phyloP scores from a whole-genome alignment of 768 basidiomycete species.

The Suillus weaverae region DNA sequence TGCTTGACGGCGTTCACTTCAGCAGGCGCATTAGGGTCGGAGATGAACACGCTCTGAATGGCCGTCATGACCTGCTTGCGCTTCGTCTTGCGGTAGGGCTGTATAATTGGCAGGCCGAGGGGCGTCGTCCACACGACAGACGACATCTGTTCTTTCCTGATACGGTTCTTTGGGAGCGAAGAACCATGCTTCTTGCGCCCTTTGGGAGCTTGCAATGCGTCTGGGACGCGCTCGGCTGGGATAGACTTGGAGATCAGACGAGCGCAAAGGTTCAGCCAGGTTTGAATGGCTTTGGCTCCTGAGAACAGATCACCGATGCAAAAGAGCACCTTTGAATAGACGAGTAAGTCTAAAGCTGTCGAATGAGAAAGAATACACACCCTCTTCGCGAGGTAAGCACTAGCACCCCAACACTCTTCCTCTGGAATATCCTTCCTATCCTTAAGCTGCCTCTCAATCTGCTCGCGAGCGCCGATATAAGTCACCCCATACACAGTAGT shows the following conservation, averaged over 20 bases:
- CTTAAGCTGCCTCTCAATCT: slow-evolving; percentile 87
- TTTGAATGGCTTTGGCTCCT: slow-evolving; percentile 90
- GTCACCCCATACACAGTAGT: slow-evolving; percentile 99
- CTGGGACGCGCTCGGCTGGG: slow-evolving; percentile 63
- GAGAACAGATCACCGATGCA: slow-evolving; percentile 92
- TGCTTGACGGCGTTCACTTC: slow-evolving; percentile 87
- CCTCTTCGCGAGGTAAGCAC: slow-evolving; percentile 80
- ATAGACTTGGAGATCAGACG: slow-evolving; percentile 86
- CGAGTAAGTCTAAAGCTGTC: not conserved
- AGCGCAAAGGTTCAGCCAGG: slow-evolving; percentile 84
- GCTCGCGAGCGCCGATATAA: slow-evolving; percentile 89
- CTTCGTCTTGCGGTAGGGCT: slow-evolving; percentile 86
- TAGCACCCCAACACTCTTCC: slow-evolving; percentile 71
- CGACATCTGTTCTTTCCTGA: slow-evolving; percentile 91
- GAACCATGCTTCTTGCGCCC: slow-evolving; percentile 15
- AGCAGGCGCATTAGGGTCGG: slow-evolving; percentile 76
- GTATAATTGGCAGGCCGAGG: slow-evolving; percentile 92
- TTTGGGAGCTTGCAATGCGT: slow-evolving; percentile 32
- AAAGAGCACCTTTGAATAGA: slow-evolving; percentile 51
- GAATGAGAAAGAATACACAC: slow-evolving; percentile 33
- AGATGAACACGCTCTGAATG: slow-evolving; percentile 85
- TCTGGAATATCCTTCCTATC: slow-evolving; percentile 70
- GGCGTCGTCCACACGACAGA: slow-evolving; percentile 96
- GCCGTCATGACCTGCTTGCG: slow-evolving; percentile 83
- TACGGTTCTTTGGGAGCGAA: slow-evolving; percentile 32